Conservation (phyloP, 768 basidiomycete genomes). For the Nidularia pulvinata region DNA sequence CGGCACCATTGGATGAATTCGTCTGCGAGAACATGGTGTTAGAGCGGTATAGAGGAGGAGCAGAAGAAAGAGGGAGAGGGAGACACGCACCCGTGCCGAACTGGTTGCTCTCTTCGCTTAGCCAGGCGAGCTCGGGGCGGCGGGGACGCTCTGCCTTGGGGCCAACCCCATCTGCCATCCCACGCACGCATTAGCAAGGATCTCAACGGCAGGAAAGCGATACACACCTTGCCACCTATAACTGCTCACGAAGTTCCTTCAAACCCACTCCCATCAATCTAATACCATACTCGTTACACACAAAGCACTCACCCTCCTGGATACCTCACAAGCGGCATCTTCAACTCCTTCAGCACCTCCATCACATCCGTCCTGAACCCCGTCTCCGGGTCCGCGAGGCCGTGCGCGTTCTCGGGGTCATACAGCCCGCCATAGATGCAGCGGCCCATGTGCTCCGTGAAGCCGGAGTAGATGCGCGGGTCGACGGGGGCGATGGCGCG, state of each 20-base stretch:
- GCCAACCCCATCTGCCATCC: slow-evolving; percentile 45
- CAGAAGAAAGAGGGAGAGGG: background rate
- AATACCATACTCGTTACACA: background rate
- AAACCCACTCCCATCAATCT: background rate
- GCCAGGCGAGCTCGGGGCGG: slow-evolving; percentile 61
- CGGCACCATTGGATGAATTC: slow-evolving; percentile 59
- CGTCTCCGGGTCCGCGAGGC: slow-evolving; percentile 32
- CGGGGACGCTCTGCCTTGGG: slow-evolving; percentile 47
- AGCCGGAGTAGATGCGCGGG: slow-evolving; percentile 57
- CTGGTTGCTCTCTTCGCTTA: slow-evolving; percentile 57
- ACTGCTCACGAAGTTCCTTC: slow-evolving; percentile 50
- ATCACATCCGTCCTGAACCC: slow-evolving; percentile 54
- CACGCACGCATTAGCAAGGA: background rate
- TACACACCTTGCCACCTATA: slow-evolving; percentile 49
- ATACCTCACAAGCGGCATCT: slow-evolving; percentile 49
- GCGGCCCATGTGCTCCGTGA: slow-evolving; percentile 61
- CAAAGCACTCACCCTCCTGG: slow-evolving; percentile 41
- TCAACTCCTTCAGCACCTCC: slow-evolving; percentile 40
- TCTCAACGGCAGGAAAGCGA: background rate
- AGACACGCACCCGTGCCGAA: slow-evolving; percentile 48
- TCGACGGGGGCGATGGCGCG: slow-evolving; percentile 40
- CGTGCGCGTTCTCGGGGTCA: slow-evolving; percentile 31
- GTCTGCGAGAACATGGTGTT: slow-evolving; percentile 12
- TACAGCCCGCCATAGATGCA: slow-evolving; percentile 54
- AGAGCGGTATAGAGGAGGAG: too few relatives aligned